Conservation (phyloP, 2,329 filamentous ascomycete genomes). For the Aspergillus sp. region DNA sequence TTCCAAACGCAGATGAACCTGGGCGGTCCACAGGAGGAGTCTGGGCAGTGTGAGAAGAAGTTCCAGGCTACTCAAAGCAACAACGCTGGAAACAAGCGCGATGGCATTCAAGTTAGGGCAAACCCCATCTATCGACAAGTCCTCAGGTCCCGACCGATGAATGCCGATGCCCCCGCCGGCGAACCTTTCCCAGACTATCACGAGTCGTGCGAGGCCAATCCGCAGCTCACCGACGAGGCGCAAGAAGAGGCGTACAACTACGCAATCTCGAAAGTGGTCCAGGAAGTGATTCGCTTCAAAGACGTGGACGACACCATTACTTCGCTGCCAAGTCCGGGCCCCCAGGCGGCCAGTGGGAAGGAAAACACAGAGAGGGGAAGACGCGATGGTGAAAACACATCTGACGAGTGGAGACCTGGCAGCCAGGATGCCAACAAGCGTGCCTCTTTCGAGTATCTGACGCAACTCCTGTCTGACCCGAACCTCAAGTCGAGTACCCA, state of each 20-base stretch:
- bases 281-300: constrained; percentile 11
- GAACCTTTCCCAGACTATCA: constrained; percentile 22
- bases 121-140: no score
- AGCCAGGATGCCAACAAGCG: not conserved
- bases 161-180: constrained; percentile 1
- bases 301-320: constrained; percentile 9
- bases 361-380: no score
- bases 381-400: no score
- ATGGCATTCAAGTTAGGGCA: no score
- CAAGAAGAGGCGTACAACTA: constrained; percentile 14
- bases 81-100: no score
- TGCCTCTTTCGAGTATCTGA: constrained; percentile 10
- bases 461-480: constrained; percentile 7
- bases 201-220: constrained; percentile 7
- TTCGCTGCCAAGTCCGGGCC: not conserved
- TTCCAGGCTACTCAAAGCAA: not conserved
- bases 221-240: constrained; percentile 4
- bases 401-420: not conserved
- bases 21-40: no score
- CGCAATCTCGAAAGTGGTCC: constrained; percentile 14
- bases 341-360: constrained; percentile 1
- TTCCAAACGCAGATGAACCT: no score
- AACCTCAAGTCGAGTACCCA: constrained; percentile 6
- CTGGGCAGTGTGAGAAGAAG: no score
- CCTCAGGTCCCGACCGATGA: no score